phyloP scores from a whole-genome alignment of 768 basidiomycete genomes.

The Termitomyces sp. region DNA sequence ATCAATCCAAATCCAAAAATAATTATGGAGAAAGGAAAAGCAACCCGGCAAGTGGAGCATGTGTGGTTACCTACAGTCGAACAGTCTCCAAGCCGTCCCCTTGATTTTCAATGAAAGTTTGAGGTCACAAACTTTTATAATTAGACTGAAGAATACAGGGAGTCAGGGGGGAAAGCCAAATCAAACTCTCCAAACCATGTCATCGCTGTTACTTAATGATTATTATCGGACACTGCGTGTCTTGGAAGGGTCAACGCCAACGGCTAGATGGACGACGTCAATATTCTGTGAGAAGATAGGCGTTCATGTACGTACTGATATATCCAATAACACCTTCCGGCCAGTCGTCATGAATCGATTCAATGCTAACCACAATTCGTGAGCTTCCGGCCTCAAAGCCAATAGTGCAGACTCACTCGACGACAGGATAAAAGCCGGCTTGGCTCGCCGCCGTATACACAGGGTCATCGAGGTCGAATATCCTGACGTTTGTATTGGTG shows the following conservation, averaged over 20 bases:
- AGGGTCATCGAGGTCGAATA: conserved; percentile 25
- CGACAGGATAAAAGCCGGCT: conserved; percentile 22
- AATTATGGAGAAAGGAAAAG: too few relatives aligned
- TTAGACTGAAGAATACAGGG: neutral
- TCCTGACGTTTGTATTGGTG: conserved; percentile 22
- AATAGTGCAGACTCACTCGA: conserved; percentile 15
- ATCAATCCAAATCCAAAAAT: too few relatives aligned
- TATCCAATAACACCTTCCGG: conserved; percentile 25
- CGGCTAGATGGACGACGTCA: conserved; percentile 13
- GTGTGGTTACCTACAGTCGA: too few relatives aligned
- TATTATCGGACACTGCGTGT: neutral
- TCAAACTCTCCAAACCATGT: neutral
- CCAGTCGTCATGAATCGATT: conserved; percentile 24
- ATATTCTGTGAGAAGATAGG: neutral
- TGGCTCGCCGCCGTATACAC: conserved; percentile 18
- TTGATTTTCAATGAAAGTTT: too few relatives aligned
- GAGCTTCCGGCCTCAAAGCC: neutral
- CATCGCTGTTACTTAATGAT: neutral
- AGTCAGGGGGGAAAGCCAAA: neutral
- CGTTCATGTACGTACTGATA: conserved; percentile 20
- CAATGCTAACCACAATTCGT: conserved; percentile 12
- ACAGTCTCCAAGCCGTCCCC: too few relatives aligned
- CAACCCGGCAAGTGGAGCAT: too few relatives aligned
- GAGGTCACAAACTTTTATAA: too few relatives aligned
- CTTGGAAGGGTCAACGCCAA: conserved; percentile 24